These are phyloP conservation scores for Inonotus hispidus DNA, from an alignment of 1,284 basidiomycete species.

Conservation along the genomic window DNA sequence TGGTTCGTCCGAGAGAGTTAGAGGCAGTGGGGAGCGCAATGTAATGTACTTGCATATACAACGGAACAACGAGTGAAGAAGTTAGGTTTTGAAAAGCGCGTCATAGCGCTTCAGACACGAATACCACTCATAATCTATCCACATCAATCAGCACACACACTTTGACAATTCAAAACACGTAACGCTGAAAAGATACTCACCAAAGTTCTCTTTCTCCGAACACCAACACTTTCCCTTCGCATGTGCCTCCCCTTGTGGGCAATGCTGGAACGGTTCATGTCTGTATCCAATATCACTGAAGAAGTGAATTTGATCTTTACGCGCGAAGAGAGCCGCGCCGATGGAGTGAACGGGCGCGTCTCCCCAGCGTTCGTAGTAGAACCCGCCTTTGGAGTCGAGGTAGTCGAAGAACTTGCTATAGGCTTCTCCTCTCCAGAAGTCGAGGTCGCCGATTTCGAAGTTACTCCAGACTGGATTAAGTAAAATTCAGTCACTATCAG, in stretches of 20 bases:
- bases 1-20: neutral
- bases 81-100: slow-evolving; percentile 39
- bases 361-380: slow-evolving; percentile 92
- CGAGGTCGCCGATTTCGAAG: slow-evolving; percentile 83
- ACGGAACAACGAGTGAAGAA: neutral
- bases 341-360: slow-evolving; percentile 91
- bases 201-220: slow-evolving; percentile 56
- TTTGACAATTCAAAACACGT: neutral
- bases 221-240: slow-evolving; percentile 65
- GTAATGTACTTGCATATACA: neutral
- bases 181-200: slow-evolving; percentile 31
- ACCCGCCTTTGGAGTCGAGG: slow-evolving; percentile 84
- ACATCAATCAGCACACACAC: neutral
- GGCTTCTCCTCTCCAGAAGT: slow-evolving; percentile 78
- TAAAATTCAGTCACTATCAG: neutral
- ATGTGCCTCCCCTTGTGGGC: slow-evolving; percentile 58
- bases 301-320: slow-evolving; percentile 79
- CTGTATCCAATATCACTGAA: slow-evolving; percentile 63
- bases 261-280: slow-evolving; percentile 79
- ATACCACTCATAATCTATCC: slow-evolving; percentile 71
- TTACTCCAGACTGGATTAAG: slow-evolving; percentile 72
- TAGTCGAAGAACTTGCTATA: slow-evolving; percentile 85
- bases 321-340: slow-evolving; percentile 76
- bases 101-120: slow-evolving; percentile 74
- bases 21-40: neutral